Evolutionary conservation across 2,329 filamentous ascomycete genomes (phyloP).

Genomic region (Dactylonectria macrodidyma): DNA sequence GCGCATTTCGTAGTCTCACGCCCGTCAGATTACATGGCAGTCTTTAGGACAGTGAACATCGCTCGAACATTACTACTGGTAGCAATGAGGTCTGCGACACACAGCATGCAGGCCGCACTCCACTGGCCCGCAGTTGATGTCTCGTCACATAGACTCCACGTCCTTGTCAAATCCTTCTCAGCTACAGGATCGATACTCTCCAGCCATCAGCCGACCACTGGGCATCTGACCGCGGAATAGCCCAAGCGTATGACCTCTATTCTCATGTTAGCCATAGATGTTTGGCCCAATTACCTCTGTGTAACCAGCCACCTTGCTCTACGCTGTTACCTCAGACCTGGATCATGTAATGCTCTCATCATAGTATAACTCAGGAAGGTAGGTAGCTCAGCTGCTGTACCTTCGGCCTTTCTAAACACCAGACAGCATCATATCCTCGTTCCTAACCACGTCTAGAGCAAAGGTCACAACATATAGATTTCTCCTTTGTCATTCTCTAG

Average conservation of each 20-base stretch:
- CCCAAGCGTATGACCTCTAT: neutral
- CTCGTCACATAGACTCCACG: constrained; percentile 6
- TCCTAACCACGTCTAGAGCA: neutral
- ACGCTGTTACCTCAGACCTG: neutral
- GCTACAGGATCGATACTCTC: neutral
- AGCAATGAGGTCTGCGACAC: constrained; percentile 10
- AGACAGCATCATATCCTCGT: neutral
- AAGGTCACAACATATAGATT: neutral
- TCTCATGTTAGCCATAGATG: neutral
- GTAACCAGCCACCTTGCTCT: neutral
- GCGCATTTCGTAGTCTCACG: too few species aligned
- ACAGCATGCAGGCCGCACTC: neutral
- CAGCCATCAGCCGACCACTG: neutral
- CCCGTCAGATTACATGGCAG: too few species aligned
- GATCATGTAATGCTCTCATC: neutral
- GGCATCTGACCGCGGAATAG: neutral
- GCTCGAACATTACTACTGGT: neutral
- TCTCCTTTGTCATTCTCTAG: constrained; percentile 28
- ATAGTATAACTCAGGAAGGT: too few species aligned
- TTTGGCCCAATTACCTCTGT: neutral
- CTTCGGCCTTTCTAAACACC: neutral
- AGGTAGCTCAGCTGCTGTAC: neutral
- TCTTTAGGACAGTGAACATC: too few species aligned
- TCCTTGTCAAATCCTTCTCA: constrained; percentile 5
- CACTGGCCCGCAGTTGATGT: neutral